Percentiles rank a stretch among this genome's conserved stretches.
phyloP scores from a whole-genome alignment of 805 yeast genomes.

The Starmerella etchellsii region DNA sequence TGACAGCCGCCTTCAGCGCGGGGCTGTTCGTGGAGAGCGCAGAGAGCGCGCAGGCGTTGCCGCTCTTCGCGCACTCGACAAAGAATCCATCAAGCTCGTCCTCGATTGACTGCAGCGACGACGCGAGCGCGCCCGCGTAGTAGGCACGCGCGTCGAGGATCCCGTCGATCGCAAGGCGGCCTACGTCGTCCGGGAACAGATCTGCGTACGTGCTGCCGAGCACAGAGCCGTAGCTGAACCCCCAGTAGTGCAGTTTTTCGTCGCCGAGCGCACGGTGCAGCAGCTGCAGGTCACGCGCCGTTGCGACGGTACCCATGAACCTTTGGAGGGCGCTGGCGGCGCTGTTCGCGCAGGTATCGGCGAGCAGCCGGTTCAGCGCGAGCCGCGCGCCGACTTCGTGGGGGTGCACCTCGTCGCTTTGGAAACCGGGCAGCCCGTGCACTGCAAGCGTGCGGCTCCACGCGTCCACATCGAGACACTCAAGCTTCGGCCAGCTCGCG shows the following conservation, averaged over 20 bases:
- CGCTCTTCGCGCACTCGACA: neutral
- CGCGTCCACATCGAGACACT: constrained; percentile 5
- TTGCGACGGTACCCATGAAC: constrained; percentile 18
- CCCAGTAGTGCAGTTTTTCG: constrained; percentile 21
- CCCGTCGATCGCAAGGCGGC: constrained; percentile 20
- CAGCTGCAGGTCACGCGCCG: constrained; percentile 20
- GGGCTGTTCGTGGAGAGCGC: too few relatives aligned
- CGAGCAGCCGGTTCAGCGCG: constrained; percentile 9
- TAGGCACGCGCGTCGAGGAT: constrained; percentile 17
- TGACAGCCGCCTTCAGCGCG: constrained; percentile 5
- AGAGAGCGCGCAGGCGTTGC: constrained; percentile 1
- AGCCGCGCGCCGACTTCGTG: constrained; percentile 12
- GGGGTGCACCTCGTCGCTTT: neutral
- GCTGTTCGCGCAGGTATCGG: constrained; percentile 11
- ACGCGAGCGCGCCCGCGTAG: constrained; percentile 16
- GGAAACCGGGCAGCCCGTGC: constrained; percentile 8
- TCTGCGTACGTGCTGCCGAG: constrained; percentile 21
- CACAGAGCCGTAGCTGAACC: constrained; percentile 21
- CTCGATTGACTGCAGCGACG: constrained; percentile 15
- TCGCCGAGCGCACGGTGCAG: constrained; percentile 20
- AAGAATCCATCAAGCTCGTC: constrained; percentile 8
- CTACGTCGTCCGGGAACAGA: constrained; percentile 18
- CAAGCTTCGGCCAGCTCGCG: constrained; percentile 11
- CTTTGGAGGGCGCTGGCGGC: constrained; percentile 8
- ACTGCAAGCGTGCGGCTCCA: neutral